Evolutionary conservation across 2,329 filamentous ascomycete species (phyloP), one percentile per base, ranked within the genome.

Genomic region (Neofusicoccum laricinum): DNA sequence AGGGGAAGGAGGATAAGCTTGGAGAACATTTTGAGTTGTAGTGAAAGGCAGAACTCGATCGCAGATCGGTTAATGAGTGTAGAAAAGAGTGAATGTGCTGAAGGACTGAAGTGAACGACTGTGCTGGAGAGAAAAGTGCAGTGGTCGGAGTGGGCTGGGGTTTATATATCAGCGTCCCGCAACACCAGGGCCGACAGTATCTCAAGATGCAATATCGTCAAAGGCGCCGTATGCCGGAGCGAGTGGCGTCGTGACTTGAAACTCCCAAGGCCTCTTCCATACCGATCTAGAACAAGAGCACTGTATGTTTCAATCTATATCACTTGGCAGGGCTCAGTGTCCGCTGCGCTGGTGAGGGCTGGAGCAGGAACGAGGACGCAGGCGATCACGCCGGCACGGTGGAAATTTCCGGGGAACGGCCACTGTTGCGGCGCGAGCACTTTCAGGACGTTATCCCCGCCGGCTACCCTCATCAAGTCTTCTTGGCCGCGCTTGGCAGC

Each of bases 401-500:
- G 55, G 55, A 59, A 59, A 59, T 59, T 46, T 59, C 55, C 55
- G 55, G 41, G 21, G 15, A 4, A 5, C 11, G 48, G 2, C 25
- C 10, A 8, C 48, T n/a, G n/a, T n/a, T 40, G 50, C 36, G 50
- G 36, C 36, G 36, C 17, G 5, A 11, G 12, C 53, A 58, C n/a
- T 19, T 45, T 57, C 38, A 57, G 51, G 38, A 41, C 21, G 36
- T 11, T 43, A 19, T 57, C 25, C 38, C 51, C 51, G 51, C 51
- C 6, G 3, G 51, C 53, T 30, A 36, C n/a, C 40, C 41, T 59
- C 25, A 45, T 59, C 55, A 59, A 59, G 55, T 46, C 41, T 36
- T 36, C 55, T 59, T 59, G 55, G 55, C 55, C 41, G 41, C 25
- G 40, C 55, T 59, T 59, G 55, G 55, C 55, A 46, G 41, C 41